Base-by-base conservation (phyloP, 371 early-diverging fungal species). In the Haplosporangium sp. region DNA sequence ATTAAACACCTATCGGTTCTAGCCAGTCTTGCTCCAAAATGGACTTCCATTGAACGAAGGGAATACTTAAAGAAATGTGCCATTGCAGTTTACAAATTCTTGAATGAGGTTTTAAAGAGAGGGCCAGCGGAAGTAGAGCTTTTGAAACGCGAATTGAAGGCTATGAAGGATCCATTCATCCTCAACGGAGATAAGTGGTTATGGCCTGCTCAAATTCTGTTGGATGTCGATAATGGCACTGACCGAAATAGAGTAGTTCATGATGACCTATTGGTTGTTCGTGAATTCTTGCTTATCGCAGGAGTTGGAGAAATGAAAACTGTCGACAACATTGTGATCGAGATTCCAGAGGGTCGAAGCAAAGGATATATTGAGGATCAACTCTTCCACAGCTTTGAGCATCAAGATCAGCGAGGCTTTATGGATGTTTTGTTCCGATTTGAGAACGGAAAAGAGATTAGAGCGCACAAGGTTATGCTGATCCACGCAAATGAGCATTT, bases 351-450 rank as follows among this genome's bases (percentile, higher is more conserved):
- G 0, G 69, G 62, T 2, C 63, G 72, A 20, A 17, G n/a, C 5
- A 4, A 27, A 4, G 69, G 77, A 0, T 57, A 44, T 0, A 45
- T 72, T 7, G 72, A 72, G 45, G 40, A 7, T 3, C 42, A 44
- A 4, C 55, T 77, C 2, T 4, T 19, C n/a, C 60, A 68, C 45
- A 39, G 58, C 13, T 77, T 71, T n/a, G 61, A 71, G 59, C 2
- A 59, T 1, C 77, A 77, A 62, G 72, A 77, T 40, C 20, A 27
- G 20, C 19, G n/a, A 0, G 77, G 77, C 0, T 77, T 77, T 53
- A 77, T 77, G 77, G 77, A 77, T 20, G 45, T 72, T 0, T 27
- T 53, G 35, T 77, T 77, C 65, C 39, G 42, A 7, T 72, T 77
- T 17, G 10, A 61, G 5, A n/a, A 15, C 2, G 53, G 52, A 2